phyloP scores from a whole-genome alignment of 2,329 filamentous ascomycete species.

The Boeremia lycopersici region DNA sequence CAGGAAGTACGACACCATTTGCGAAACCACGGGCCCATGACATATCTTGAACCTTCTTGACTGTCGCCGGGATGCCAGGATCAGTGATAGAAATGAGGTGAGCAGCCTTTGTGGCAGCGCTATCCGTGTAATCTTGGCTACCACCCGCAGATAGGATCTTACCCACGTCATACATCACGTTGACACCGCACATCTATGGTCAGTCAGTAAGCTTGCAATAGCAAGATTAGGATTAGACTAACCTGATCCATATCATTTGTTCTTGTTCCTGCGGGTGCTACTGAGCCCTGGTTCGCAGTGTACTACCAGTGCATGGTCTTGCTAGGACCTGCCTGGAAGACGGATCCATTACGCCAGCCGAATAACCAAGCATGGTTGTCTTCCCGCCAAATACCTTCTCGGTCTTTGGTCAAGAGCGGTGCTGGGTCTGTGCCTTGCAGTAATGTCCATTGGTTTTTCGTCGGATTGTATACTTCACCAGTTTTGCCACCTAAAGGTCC shows the following conservation, averaged over 20 bases:
- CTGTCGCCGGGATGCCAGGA: constrained; percentile 16
- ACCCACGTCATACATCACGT: constrained; percentile 15
- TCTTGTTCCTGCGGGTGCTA: constrained; percentile 51
- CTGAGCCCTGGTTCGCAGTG: constrained; percentile 50
- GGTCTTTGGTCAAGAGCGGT: constrained; percentile 25
- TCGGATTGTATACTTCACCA: constrained; percentile 25
- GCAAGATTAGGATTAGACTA: constrained; percentile 52
- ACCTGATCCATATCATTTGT: constrained; percentile 42
- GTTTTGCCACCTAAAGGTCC: constrained; percentile 19
- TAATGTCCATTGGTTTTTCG: constrained; percentile 20
- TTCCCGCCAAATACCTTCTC: constrained; percentile 21
- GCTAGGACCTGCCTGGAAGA: constrained; percentile 61
- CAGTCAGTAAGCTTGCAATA: too few species aligned
- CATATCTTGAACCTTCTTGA: constrained; percentile 22
- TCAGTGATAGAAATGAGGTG: constrained; percentile 27
- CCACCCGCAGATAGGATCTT: constrained; percentile 46
- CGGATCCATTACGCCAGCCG: constrained; percentile 28
- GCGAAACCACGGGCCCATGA: constrained; percentile 22
- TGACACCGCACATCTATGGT: constrained; percentile 48
- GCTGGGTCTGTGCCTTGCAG: constrained; percentile 23
- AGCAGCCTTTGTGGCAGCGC: constrained; percentile 17
- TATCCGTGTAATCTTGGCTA: constrained; percentile 19
- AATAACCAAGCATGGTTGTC: constrained; percentile 34
- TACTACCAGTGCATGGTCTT: constrained; percentile 62
- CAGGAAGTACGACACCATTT: constrained; percentile 29